Conservation (phyloP, 2,329 filamentous ascomycete genomes). For the Xenoacremonium recifei region DNA sequence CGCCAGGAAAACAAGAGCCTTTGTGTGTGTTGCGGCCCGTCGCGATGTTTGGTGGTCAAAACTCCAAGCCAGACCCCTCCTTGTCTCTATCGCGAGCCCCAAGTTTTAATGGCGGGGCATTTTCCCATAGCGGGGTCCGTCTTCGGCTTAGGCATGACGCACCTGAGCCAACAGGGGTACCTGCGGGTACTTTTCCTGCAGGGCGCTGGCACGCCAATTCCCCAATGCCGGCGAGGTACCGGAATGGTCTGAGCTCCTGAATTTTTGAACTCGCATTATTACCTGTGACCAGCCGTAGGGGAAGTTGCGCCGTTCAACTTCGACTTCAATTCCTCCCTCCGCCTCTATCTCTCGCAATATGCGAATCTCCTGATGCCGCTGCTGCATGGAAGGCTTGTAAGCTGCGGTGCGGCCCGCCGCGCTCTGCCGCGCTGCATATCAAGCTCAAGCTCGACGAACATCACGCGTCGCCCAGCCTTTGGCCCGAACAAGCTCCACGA, state of each 20-base stretch:
- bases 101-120: slow-evolving; percentile 29
- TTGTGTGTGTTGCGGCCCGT: too few species aligned
- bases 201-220: slow-evolving; percentile 10
- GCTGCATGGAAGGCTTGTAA: slow-evolving; percentile 27
- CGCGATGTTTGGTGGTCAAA: too few species aligned
- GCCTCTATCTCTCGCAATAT: slow-evolving; percentile 22
- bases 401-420: slow-evolving; percentile 20
- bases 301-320: slow-evolving; percentile 1
- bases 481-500: too few species aligned
- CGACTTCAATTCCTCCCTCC: slow-evolving; percentile 5
- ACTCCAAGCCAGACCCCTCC: too few species aligned
- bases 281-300: too few species aligned
- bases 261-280: too few species aligned
- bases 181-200: slow-evolving; percentile 14
- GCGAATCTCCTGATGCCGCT: slow-evolving; percentile 27
- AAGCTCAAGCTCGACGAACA: slow-evolving; percentile 14
- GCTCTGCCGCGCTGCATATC: slow-evolving; percentile 9
- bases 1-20: too few species aligned
- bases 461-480: too few species aligned
- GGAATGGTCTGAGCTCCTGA: slow-evolving; percentile 21
- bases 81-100: too few species aligned
- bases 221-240: slow-evolving; percentile 17
- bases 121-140: slow-evolving; percentile 24
- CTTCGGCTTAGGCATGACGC: slow-evolving; percentile 20
- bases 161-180: slow-evolving; percentile 12